phyloP scores from a whole-genome alignment of 371 early-diverging fungal species.

The Mucor racemosus region DNA sequence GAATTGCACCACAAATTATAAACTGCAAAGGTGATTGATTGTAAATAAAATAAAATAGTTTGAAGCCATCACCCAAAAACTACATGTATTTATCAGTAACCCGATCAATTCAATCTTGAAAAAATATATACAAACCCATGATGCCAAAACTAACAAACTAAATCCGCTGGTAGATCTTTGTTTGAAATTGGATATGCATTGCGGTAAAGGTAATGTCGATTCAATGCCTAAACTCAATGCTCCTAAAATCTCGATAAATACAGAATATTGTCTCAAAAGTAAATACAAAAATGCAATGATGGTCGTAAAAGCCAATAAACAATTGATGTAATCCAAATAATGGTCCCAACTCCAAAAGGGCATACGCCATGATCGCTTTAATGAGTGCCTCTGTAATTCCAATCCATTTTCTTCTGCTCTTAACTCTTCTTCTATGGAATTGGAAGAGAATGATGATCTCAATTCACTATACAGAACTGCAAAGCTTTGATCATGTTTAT shows the following conservation, averaged over 20 bases:
- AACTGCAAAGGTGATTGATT: constrained; percentile 67
- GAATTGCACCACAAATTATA: constrained; percentile 64
- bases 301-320: constrained; percentile 46
- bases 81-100: constrained; percentile 6
- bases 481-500: constrained; percentile 24
- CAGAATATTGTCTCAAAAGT: constrained; percentile 28
- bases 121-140: constrained; percentile 37
- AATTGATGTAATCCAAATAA: constrained; percentile 53
- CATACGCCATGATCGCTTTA: constrained; percentile 9
- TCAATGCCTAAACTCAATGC: constrained; percentile 59
- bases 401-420: constrained; percentile 24
- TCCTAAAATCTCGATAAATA: constrained; percentile 46
- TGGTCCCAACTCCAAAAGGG: constrained; percentile 47
- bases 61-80: constrained; percentile 71
- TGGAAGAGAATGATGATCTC: constrained; percentile 18
- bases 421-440: constrained; percentile 21
- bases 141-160: constrained; percentile 42
- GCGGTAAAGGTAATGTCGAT: constrained; percentile 66
- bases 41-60: constrained; percentile 64
- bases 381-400: background rate
- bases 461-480: constrained; percentile 28
- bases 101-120: background rate
- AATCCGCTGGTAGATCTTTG: constrained; percentile 62
- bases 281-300: constrained; percentile 38
- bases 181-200: constrained; percentile 58